Evolutionary conservation across 192 early-diverging fungal genomes (phyloP).

Genomic region (Spizellomyces sp.): DNA sequence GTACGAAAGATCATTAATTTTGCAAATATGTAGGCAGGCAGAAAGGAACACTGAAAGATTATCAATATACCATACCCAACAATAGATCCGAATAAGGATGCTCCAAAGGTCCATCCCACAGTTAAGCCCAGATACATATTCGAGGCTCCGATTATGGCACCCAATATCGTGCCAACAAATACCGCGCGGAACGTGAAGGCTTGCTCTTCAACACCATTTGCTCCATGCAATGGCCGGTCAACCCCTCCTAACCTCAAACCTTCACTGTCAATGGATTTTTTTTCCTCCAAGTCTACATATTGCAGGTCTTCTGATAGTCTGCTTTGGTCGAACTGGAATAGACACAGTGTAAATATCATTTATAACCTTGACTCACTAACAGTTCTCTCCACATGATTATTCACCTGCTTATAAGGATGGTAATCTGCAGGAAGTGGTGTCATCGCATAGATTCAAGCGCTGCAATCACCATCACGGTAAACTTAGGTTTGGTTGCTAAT

Average conservation of each 20-base stretch:
- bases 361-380: too few relatives aligned
- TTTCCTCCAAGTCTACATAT: not conserved
- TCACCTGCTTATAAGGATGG: not conserved
- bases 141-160: slow-evolving; percentile 75
- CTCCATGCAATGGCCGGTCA: not conserved
- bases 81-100: slow-evolving; percentile 22
- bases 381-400: not conserved
- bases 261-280: too few relatives aligned
- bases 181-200: slow-evolving; percentile 48
- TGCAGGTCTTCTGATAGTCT: not conserved
- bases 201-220: slow-evolving; percentile 3
- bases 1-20: too few relatives aligned
- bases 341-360: not conserved
- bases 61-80: slow-evolving; percentile 58
- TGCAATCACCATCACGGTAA: not conserved
- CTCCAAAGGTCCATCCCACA: slow-evolving; percentile 37
- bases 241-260: not conserved
- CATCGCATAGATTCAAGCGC: not conserved
- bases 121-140: slow-evolving; percentile 90
- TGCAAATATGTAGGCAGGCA: too few relatives aligned
- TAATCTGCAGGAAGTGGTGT: not conserved
- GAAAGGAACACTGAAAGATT: too few relatives aligned
- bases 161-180: slow-evolving; percentile 64
- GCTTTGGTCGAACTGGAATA: not conserved
- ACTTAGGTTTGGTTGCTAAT: too few relatives aligned